Evolutionary conservation across 306 rosid genomes (phyloP), one percentile per base, ranked within the genome.

Genomic region (Comarum palustre): DNA sequence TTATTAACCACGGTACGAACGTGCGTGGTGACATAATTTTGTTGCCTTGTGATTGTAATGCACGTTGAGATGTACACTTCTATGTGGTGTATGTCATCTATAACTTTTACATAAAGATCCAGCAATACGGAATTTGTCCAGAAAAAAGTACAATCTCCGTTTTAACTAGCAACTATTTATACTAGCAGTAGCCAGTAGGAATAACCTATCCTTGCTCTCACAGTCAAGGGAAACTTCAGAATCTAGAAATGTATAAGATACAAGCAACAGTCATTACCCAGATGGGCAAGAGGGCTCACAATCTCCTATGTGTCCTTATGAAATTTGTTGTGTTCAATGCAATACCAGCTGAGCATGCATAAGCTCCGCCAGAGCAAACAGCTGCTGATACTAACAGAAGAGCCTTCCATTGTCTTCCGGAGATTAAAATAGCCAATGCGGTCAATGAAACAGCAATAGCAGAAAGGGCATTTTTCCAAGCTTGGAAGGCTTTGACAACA

Each of bases 271-370:
- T 75, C 73, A 32, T 46, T 22, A 48, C 54, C 38, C 15, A 47
- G 24, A 41, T 34, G 36, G 25, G 31, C 10, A 62, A 20, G 38
- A 43, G 70, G 11, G 24, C 47, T 90, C 78, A 94, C 78, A 94
- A 79, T 86, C 97, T 91, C 86, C 96, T 88, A 19, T 94, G 99
- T 9, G 83, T 83, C 81, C 99, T 88, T 34, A 94, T 81, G 79
- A 94, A 94, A 79, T 94, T 94, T 6, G 92, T 88, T 8, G 99
- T 94, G 57, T 94, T 94, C 90, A 94, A 25, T 7, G 79, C 84
- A 42, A 89, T 50, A 64, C 89, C 92, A 17, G 84, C 73, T 15
- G 96, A 85, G 82, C 96, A 91, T 29, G 82, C 91, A 74, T 86
- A 94, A 46, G 68, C 91, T 34, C 97, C 97, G 36, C 75, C 86